These are phyloP conservation scores for Malassezia restricta DNA, from an alignment of 1,284 basidiomycete genomes.

Conservation along the genomic window DNA sequence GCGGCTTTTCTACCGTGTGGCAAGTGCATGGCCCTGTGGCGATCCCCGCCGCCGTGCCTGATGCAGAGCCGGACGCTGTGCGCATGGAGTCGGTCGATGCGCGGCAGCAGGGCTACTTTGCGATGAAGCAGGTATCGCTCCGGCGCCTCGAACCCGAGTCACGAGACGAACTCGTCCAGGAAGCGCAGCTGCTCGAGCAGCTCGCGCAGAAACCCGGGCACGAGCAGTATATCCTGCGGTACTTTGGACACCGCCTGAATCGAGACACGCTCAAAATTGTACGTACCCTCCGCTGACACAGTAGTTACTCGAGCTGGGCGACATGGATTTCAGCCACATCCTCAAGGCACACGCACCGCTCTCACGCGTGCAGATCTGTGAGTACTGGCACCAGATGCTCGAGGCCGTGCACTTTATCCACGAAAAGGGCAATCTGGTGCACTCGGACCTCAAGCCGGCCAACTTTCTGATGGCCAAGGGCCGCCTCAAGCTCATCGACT, in stretches of 20 bases:
- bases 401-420: conserved; percentile 45
- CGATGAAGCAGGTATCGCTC: conserved; percentile 43
- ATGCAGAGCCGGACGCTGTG: conserved; percentile 13
- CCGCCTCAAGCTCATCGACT: conserved; percentile 87
- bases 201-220: conserved; percentile 30
- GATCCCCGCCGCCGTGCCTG: conserved; percentile 19
- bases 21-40: conserved; percentile 32
- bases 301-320: conserved; percentile 40
- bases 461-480: conserved; percentile 68
- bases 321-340: conserved; percentile 35
- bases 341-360: conserved; percentile 27
- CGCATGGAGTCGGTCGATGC: conserved; percentile 29
- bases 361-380: conserved; percentile 23
- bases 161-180: conserved; percentile 38
- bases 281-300: background rate
- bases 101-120: conserved; percentile 37
- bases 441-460: conserved; percentile 44
- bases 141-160: conserved; percentile 38
- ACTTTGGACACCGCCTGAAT: conserved; percentile 40
- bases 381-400: conserved; percentile 44
- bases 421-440: conserved; percentile 35
- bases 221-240: conserved; percentile 38
- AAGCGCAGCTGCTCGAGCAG: conserved; percentile 35
- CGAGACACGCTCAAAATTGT: conserved; percentile 37
- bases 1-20: conserved; percentile 44